Base-by-base conservation (phyloP, 2,329 filamentous ascomycete species). In the Cytospora mali region DNA sequence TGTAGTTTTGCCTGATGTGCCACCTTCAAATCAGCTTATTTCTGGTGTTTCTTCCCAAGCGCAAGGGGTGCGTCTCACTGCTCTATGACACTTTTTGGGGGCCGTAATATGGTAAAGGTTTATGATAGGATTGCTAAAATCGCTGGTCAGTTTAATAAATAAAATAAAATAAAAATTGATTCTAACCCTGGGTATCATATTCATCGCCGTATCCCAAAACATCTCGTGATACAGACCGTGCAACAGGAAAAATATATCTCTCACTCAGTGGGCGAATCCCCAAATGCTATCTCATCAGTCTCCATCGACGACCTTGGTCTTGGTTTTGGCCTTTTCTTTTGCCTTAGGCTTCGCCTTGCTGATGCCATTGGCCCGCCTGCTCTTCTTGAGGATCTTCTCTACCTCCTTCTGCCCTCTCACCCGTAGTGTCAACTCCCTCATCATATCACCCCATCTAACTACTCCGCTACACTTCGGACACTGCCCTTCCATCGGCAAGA, bases 391-490 rank as follows among this genome's bases (percentile, higher is more conserved):
- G 28, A 97, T 70, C 67, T 86, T 86, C 48, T 87, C 83, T 1
- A 93, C 77, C 67, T 93, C 89, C 62, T 89, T 89, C 60, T 82
- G 75, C 0, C 89, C 93, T 27, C 91, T 83, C 39, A 85, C 79
- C 33, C 94, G 83, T 55, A 97, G 76, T 56, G 84, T 95, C 68
- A 96, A 75, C 72, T 96, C 93, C 71, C 88, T 93, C 78, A 96
- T 89, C 76, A 97, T 85, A 54, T 90, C 84, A 0, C 81, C 80
- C 94, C 94, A 98, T 56, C 80, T 73, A 2, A 93, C 76, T 5
- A 79, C 74, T 0, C 79, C 79, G 1, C 80, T 75, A 71, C 94
- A 98, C 23, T 77, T 77, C 0, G 92, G 92, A 75, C 94, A 98
- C 2, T 70, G 74, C 2, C 92, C 93, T 35, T 80, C 72, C 1